Percentiles rank a stretch among this genome's conserved stretches.
These are phyloP conservation scores for Rosa rugosa DNA, from an alignment of 306 rosid genomes.

Conservation along the genomic window DNA sequence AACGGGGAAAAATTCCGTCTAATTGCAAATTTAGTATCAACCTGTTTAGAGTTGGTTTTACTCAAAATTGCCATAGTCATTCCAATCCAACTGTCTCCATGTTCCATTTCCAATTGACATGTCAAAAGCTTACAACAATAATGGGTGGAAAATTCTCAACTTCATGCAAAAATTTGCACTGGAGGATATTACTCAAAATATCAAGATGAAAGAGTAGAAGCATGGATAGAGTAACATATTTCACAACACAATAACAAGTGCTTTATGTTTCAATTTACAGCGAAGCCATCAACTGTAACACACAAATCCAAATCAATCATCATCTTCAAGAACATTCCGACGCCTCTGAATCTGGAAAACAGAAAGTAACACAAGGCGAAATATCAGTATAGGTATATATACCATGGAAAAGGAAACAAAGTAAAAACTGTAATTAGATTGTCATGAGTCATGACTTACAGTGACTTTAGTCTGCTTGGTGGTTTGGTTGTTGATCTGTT, in stretches of 20 bases:
- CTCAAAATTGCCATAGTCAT: neutral
- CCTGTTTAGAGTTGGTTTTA: neutral
- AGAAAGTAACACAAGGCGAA: slow-evolving; percentile 2
- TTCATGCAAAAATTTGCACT: neutral
- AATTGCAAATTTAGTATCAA: neutral
- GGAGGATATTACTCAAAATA: neutral
- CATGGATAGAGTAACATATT: neutral
- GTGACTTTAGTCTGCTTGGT: slow-evolving; percentile 90
- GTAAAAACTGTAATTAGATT: neutral
- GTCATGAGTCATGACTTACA: slow-evolving; percentile 48
- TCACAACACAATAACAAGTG: slow-evolving; percentile 4
- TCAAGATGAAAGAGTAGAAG: neutral
- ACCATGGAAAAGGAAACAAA: neutral
- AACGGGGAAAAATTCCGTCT: too few relatives aligned
- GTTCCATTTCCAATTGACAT: neutral
- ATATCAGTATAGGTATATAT: neutral
- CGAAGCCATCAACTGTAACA: slow-evolving; percentile 11
- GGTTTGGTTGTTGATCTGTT: slow-evolving; percentile 94
- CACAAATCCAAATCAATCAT: slow-evolving; percentile 52
- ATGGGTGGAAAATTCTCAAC: neutral
- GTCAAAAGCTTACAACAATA: neutral
- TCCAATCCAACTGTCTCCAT: neutral
- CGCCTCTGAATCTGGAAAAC: slow-evolving; percentile 89
- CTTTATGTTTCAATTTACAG: slow-evolving; percentile 19
- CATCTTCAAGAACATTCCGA: slow-evolving; percentile 91